Base-by-base conservation (phyloP, 2,329 filamentous ascomycete species). In the Sclerotinia spermophila region DNA sequence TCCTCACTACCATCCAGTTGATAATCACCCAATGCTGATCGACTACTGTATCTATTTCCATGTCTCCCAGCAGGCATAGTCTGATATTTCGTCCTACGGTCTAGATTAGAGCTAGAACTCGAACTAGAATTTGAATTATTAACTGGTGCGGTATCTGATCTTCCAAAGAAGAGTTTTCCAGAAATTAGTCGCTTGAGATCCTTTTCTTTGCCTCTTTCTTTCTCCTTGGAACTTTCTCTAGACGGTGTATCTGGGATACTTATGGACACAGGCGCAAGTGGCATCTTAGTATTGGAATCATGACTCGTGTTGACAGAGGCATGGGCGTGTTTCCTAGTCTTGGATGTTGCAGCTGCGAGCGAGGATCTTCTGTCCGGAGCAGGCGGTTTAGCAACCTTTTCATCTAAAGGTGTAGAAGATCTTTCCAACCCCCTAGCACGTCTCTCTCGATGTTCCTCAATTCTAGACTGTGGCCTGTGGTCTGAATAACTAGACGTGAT, bases 321-420 rank as follows among this genome's bases (percentile, higher is more conserved):
- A 53, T 61, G 61, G 11, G 30, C 53, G 17, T 45, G 51, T 48
- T 74, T 75, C 30, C 74, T 72, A 0, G 77, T 66, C 66, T 77
- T 77, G 1, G 62, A 53, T 1, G 74, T 72, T 2, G 73, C 60
- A 6, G 75, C 75, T 10, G 75, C 70, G 4, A 79, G 72, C 8
- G 76, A 77, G 13, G 77, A 78, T 6, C 77, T 72, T 11, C 78
- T 77, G 59, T 79, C 75, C 0, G 78, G 75, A 0, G 73, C 73
- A 10, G 73, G 64, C 3, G 74, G 74, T 11, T 73, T 68, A 5
- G 71, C 2, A 21, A 30, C 56, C 7, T 65, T 65, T 40, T 65
- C 62, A 44, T 72, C 35, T 67, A 71, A 19, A 64, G 67, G 59
- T 65, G 74, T 69, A 68, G 72, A n/a, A 67, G 67, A 48, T 38